Base-by-base conservation (phyloP, 257 asterid species). In the Petrea volubilis region DNA sequence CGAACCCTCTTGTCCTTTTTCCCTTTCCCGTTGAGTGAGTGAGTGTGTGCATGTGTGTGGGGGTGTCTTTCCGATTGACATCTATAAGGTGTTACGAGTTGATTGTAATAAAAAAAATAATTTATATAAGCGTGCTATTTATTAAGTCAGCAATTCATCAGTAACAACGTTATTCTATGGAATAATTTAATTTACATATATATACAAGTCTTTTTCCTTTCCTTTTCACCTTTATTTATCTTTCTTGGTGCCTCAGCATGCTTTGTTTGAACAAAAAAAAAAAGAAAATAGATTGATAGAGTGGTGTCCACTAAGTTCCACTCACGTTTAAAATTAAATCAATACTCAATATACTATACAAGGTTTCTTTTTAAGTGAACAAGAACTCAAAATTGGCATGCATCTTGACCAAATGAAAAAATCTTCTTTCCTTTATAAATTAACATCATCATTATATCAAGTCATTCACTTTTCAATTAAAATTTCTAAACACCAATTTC, bases 401-500 rank as follows among this genome's bases (percentile, higher is more conserved):
- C 58, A 20, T 51, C 6, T 43, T 38, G 43, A 38, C 43, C 43
- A 38, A 8, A 38, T 38, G 6, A 4, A 5, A 38, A 38, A 38
- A 51, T 7, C 55, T 49, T 21, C 3, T 3, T 20, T 51, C 59
- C 59, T 11, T 52, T 38, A 38, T 24, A n/a, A 41, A n/a, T n/a
- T n/a, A n/a, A 11, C 15, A 20, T 57, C 60, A 64, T 49, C 64
- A 72, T 52, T 41, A 41, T 51, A 41, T 73, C 59, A 57, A 51
- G 28, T 50, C 71, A 38, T 47, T 55, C 43, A 27, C 70, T 52
- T 72, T 40, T 51, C 59, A 12, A 60, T 76, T 72, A 59, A n/a
- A 36, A 51, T 33, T 64, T 61, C 18, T 3, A 25, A 56, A 70
- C 85, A 71, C 65, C 78, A 60, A 80, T 80, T 67, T 83, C 83